These are phyloP conservation scores for Termitomyces sp. DNA, from an alignment of 768 basidiomycete species.

Conservation along the genomic window DNA sequence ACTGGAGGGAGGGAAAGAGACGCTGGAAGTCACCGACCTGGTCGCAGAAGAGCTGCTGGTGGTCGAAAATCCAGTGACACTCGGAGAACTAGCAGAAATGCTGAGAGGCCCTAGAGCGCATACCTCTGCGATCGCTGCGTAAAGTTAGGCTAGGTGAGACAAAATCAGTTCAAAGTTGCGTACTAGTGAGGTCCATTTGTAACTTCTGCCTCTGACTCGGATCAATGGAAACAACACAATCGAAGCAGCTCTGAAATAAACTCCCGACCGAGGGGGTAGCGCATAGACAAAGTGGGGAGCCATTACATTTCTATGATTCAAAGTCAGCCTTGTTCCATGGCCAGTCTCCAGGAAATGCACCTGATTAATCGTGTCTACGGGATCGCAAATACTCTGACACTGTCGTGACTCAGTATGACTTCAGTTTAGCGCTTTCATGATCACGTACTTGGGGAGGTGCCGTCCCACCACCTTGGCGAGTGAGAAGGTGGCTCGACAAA, in stretches of 20 bases:
- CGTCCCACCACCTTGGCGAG: not conserved
- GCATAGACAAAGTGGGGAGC: constrained; percentile 20
- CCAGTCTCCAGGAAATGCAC: not conserved
- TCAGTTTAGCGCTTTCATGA: not conserved
- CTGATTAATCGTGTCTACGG: not conserved
- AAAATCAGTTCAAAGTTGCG: not conserved
- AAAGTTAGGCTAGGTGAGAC: not conserved
- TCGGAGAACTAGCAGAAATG: not conserved
- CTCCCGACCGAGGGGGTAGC: constrained; percentile 15
- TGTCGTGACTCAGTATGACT: constrained; percentile 13
- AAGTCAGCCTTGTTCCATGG: not conserved
- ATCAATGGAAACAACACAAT: constrained; percentile 20
- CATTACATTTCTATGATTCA: constrained; percentile 19
- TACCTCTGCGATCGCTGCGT: not conserved
- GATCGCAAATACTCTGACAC: constrained; percentile 6
- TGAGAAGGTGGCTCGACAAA: not conserved
- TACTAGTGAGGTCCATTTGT: constrained; percentile 21
- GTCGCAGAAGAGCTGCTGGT: not conserved
- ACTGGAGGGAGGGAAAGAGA: not conserved
- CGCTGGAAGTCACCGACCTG: not conserved
- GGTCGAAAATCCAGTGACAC: not conserved
- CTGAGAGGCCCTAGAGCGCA: not conserved
- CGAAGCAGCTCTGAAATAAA: constrained; percentile 24
- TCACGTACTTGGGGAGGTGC: constrained; percentile 1
- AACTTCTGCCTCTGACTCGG: constrained; percentile 14